A percentile compares a stretch with the other conserved stretches of the same genome.
These are phyloP conservation scores for Pseudocercospora macadamiae DNA, from an alignment of 2,329 filamentous ascomycete genomes.

Conservation along the genomic window DNA sequence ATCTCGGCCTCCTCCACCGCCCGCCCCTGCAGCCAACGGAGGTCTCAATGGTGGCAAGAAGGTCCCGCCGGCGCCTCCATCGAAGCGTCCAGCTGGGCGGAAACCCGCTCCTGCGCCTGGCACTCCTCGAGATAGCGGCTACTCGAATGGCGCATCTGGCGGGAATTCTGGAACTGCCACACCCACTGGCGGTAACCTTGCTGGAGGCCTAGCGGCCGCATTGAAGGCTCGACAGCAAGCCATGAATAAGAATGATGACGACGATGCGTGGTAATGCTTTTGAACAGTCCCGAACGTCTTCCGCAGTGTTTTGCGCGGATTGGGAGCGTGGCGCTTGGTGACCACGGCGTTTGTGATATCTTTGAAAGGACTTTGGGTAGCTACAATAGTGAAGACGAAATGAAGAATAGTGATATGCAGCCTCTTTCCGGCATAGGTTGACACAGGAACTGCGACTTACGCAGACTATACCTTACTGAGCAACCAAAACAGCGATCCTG, in stretches of 20 bases:
- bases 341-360: background rate
- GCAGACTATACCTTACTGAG: too few species aligned
- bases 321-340: background rate
- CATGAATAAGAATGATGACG: conserved; percentile 46
- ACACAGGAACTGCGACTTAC: background rate
- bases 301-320: background rate
- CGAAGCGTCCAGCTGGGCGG: conserved; percentile 74
- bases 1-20: conserved; percentile 62
- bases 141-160: conserved; percentile 42
- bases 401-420: background rate
- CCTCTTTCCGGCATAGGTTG: background rate
- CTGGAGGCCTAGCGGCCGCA: conserved; percentile 55
- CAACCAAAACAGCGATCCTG: too few species aligned
- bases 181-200: conserved; percentile 46
- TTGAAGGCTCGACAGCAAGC: conserved; percentile 53
- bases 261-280: conserved; percentile 43
- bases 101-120: conserved; percentile 70
- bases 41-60: conserved; percentile 47
- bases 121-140: conserved; percentile 68
- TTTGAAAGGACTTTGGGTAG: background rate
- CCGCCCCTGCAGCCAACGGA: conserved; percentile 52
- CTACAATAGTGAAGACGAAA: background rate
- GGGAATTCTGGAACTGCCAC: conserved; percentile 39
- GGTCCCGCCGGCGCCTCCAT: conserved; percentile 76
- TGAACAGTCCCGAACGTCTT: background rate